Evolutionary conservation across 768 basidiomycete genomes (phyloP), one percentile per base, ranked within the genome.

Genomic region (Pleurotus ostreatus): DNA sequence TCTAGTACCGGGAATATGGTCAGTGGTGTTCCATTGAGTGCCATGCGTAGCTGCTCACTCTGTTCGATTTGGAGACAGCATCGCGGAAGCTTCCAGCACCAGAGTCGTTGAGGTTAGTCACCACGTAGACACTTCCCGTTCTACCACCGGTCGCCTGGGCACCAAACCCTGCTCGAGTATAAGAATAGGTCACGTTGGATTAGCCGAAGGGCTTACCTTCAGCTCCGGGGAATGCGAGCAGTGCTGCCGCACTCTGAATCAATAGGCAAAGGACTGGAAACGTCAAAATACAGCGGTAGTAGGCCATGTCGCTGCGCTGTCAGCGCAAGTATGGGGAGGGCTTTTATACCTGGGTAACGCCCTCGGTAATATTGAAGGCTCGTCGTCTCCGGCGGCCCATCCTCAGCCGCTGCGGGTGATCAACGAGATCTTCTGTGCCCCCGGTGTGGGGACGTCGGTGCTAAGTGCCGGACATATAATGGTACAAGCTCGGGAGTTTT

Each of bases 1-100:
- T 69, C 70, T 71, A 46, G 16, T 2, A 20, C 16, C 1, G 23
- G 11, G 30, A 0, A 9, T 3, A 34, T 4, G 30, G 22, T 15
- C 5, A 54, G 49, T 7, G 54, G 11, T 9, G 30, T 34, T 1
- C 30, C 2, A 2, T 11, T 11, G 30, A 34, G 30, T 8, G 8
- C 0, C 5, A 11, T 34, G 30, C 30, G 23, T 15, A 34, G 41
- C 20, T 30, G 2, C 40, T 6, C 46, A 67, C 68, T 54, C 68
- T 60, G 48, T 68, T 65, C 11, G 68, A 58, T 37, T 67, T 58
- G 13, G 66, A 71, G 25, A 72, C 71, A 20, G 71, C 71, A 40
- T 71, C 71, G 11, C 69, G 67, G 51, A 72, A 66, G 58, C 70
- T 71, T 25, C 71, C 71, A 54, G 67, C n/a, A 5, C 70, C 70